Conservation (phyloP, 805 yeast species). For the Saturnispora silvae region DNA sequence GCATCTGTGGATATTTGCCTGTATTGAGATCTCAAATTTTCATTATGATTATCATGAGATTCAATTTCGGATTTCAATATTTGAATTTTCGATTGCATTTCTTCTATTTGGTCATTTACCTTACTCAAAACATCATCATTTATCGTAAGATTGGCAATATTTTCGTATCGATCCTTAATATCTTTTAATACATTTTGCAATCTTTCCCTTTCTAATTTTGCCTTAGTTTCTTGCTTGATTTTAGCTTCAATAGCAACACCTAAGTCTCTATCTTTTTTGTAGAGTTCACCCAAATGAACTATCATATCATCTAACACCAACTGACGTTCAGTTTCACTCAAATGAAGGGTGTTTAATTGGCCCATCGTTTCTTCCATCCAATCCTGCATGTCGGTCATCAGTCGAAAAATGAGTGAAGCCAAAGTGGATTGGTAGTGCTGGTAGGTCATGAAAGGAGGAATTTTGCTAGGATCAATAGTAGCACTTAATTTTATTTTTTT, state of each 20-base stretch:
- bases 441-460: conserved; percentile 11
- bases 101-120: conserved; percentile 1
- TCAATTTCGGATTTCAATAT: conserved; percentile 8
- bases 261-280: conserved; percentile 27
- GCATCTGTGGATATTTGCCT: conserved; percentile 38
- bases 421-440: conserved; percentile 27
- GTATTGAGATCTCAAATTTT: conserved; percentile 29
- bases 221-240: conserved; percentile 23
- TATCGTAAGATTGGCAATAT: conserved; percentile 8
- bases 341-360: conserved; percentile 20
- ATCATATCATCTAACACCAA: conserved; percentile 30
- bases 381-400: conserved; percentile 22
- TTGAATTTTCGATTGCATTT: conserved; percentile 9
- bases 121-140: conserved; percentile 6
- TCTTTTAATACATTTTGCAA: conserved; percentile 7
- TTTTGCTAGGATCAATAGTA: not conserved
- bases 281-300: conserved; percentile 30
- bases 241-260: conserved; percentile 23
- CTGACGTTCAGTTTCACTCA: conserved; percentile 32
- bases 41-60: conserved; percentile 19
- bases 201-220: conserved; percentile 20
- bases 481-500: not conserved
- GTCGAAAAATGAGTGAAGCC: conserved; percentile 28
- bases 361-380: conserved; percentile 16
- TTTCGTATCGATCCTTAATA: conserved; percentile 12